These are phyloP conservation scores for Trichoderma breve DNA, from an alignment of 2,329 filamentous ascomycete genomes.

Conservation along the genomic window DNA sequence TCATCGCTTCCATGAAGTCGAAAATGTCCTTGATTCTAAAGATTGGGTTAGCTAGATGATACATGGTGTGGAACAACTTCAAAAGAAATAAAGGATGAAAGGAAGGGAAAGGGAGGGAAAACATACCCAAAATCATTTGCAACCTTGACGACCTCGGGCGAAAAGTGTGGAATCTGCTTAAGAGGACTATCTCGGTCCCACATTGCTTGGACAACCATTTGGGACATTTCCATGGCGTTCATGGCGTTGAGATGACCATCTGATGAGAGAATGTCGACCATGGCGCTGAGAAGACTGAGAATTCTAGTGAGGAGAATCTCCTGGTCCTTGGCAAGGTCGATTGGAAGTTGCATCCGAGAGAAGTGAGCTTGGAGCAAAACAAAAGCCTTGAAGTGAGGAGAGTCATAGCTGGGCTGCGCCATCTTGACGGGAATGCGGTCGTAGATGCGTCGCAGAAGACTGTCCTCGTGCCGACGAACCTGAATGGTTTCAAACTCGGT, in stretches of 20 bases:
- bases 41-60: conserved; percentile 23
- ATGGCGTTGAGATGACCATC: conserved; percentile 96
- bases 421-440: conserved; percentile 95
- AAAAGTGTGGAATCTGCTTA: conserved; percentile 97
- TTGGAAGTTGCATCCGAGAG: conserved; percentile 91
- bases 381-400: conserved; percentile 97
- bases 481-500: conserved; percentile 96
- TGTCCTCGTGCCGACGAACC: conserved; percentile 88
- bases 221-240: conserved; percentile 98
- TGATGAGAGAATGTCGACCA: conserved; percentile 91
- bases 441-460: conserved; percentile 85
- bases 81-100: neutral
- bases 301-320: conserved; percentile 83
- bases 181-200: conserved; percentile 97
- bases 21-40: conserved; percentile 84
- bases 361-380: conserved; percentile 97
- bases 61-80: neutral
- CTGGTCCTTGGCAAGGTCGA: conserved; percentile 94
- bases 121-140: conserved; percentile 74
- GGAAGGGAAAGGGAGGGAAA: neutral
- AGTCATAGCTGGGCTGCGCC: conserved; percentile 79
- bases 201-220: conserved; percentile 99
- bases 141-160: conserved; percentile 75
- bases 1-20: conserved; percentile 99
- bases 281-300: conserved; percentile 82